Conservation (phyloP, 163 green algal genomes). For the Volvox carteri region DNA sequence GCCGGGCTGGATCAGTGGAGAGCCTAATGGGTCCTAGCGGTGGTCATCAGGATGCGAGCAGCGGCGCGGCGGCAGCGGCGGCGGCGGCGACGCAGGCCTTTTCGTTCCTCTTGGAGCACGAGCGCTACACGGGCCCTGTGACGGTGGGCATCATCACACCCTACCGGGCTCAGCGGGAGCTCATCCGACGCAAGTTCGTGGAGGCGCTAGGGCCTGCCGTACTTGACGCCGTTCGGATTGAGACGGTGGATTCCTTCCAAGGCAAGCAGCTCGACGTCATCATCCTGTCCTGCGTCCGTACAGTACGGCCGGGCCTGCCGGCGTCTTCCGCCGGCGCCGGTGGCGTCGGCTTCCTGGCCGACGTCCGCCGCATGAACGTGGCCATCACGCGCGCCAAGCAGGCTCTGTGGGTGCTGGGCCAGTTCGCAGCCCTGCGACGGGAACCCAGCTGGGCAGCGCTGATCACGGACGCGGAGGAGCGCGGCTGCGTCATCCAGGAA, state of each 20-base stretch:
- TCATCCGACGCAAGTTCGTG: slow-evolving; percentile 73
- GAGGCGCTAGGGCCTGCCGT: slow-evolving; percentile 69
- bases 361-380: slow-evolving; percentile 94
- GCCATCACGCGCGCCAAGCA: slow-evolving; percentile 88
- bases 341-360: slow-evolving; percentile 87
- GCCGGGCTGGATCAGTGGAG: neutral
- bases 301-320: slow-evolving; percentile 16
- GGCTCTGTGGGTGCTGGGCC: slow-evolving; percentile 90
- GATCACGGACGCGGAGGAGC: slow-evolving; percentile 60
- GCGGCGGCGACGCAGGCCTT: neutral
- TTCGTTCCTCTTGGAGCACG: slow-evolving; percentile 11
- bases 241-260: slow-evolving; percentile 94
- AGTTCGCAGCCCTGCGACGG: slow-evolving; percentile 72
- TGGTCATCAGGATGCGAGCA: neutral
- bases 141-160: slow-evolving; percentile 90
- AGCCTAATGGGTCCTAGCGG: neutral
- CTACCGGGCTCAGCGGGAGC: slow-evolving; percentile 83
- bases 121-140: neutral
- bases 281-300: slow-evolving; percentile 94
- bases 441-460: slow-evolving; percentile 83
- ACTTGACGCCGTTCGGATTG: slow-evolving; percentile 82
- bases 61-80: neutral
- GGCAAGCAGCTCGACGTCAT: slow-evolving; percentile 97
- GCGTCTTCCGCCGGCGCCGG: neutral
- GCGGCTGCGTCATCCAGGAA: slow-evolving; percentile 23